Base-by-base conservation (phyloP, 371 early-diverging fungal genomes). In the Fennellomyces sp. region DNA sequence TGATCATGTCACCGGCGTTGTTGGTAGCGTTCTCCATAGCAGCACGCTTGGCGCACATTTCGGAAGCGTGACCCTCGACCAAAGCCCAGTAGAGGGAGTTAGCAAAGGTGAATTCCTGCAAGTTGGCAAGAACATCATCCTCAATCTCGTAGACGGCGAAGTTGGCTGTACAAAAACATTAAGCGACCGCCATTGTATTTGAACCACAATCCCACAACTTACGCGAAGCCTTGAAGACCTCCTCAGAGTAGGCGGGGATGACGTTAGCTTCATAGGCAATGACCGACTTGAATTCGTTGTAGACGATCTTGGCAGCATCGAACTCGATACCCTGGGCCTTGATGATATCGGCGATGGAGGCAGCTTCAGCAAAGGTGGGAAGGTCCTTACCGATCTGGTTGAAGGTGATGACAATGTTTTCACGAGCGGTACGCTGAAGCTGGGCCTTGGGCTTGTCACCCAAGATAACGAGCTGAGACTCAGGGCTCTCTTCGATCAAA, bases 21-120 rank as follows among this genome's bases (percentile, higher is more conserved):
- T 97, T 96, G 79, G 97, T 97, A 53, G 98, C 98, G 82, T 98
- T 98, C 88, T 98, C 99, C 99, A 97, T 98, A 76, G 99, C 97
- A 69, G 93, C 88, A 69, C 97, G 91, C 90, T 93, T 94, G 70
- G 99, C 94, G 47, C 94, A 88, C 92, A 97, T 93, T 80, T 98
- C 99, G 50, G 96, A 83, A 55, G 97, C 97, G 72, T 97, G 94
- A 62, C 97, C 97, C 82, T 99, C 99, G 52, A 88, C 91, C 68
- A 99, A 80, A 63, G 91, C 95, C 94, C 95, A 95, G 92, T 91
- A 94, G 68, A 98, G 58, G 70, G 85, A 74, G 87, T 94, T 96
- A 75, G 97, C 96, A 58, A 96, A 87, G 69, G 89, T 73, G 87
- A 97, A 98, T 81, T 98, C 94, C 73, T 91, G 88, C 63, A 92